Evolutionary conservation across 352 stramenopile species (phyloP).

Genomic region (Pythium pectinolyticum): DNA sequence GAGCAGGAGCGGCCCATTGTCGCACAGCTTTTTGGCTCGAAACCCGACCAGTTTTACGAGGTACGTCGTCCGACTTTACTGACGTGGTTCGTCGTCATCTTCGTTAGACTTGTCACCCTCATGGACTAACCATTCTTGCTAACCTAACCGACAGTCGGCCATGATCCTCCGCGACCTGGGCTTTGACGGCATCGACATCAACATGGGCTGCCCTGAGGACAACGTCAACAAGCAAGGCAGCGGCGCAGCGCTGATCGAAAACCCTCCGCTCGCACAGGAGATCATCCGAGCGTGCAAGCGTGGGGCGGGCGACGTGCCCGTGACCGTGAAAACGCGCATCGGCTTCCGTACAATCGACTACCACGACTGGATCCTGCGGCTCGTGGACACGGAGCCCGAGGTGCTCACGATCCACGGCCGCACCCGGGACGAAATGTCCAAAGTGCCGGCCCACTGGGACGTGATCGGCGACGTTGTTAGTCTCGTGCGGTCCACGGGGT

Average conservation of each 20-base stretch:
- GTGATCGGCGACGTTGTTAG: conserved; percentile 71
- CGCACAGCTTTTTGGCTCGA: conserved; percentile 85
- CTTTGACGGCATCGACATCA: conserved; percentile 87
- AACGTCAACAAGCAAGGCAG: conserved; percentile 83
- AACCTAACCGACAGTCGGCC: conserved; percentile 47
- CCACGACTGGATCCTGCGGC: conserved; percentile 67
- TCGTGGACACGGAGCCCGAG: conserved; percentile 68
- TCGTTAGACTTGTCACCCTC: neutral
- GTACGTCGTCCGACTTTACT: conserved; percentile 28
- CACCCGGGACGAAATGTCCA: conserved; percentile 83
- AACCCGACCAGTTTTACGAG: conserved; percentile 84
- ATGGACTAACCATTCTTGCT: neutral
- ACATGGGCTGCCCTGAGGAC: conserved; percentile 80
- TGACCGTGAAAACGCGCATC: conserved; percentile 81
- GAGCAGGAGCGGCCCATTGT: conserved; percentile 75
- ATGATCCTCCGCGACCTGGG: conserved; percentile 75
- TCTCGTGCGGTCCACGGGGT: conserved; percentile 51
- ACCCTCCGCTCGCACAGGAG: conserved; percentile 55
- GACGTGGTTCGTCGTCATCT: neutral
- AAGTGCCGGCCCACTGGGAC: conserved; percentile 80
- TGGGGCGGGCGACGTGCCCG: conserved; percentile 56
- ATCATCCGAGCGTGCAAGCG: conserved; percentile 74
- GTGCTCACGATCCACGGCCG: conserved; percentile 78
- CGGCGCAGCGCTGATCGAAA: conserved; percentile 63
- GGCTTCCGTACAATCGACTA: conserved; percentile 79